These are phyloP conservation scores for Erigeron canadensis DNA, from an alignment of 129 eudicot species.

Conservation along the genomic window DNA sequence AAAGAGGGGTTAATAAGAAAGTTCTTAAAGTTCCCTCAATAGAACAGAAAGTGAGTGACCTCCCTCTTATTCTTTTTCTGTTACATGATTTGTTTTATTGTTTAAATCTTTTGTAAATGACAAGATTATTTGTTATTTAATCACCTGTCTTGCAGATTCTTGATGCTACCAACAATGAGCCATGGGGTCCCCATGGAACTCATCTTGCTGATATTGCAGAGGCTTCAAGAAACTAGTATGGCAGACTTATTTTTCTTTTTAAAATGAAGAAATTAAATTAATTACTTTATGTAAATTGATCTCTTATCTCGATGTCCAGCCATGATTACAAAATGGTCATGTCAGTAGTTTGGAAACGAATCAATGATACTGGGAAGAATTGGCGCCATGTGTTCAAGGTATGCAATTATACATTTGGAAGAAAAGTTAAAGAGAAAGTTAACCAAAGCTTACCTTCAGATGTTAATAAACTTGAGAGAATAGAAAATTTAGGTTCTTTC, in stretches of 20 bases:
- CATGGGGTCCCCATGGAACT: slow-evolving; percentile 99
- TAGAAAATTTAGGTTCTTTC: neutral
- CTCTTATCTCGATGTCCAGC: slow-evolving; percentile 43
- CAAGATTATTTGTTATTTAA: neutral
- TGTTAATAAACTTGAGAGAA: too few relatives aligned
- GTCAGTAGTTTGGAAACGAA: slow-evolving; percentile 89
- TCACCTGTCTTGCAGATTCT: slow-evolving; percentile 57
- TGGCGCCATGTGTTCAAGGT: slow-evolving; percentile 99
- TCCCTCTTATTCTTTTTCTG: neutral
- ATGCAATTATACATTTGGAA: slow-evolving; percentile 7
- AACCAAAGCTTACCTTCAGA: too few relatives aligned
- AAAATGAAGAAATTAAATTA: neutral
- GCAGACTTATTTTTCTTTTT: neutral
- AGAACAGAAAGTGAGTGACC: slow-evolving; percentile 73
- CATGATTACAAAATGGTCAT: slow-evolving; percentile 95
- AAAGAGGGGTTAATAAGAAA: slow-evolving; percentile 93
- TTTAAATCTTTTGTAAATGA: neutral
- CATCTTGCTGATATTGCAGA: slow-evolving; percentile 93
- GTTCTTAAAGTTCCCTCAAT: slow-evolving; percentile 97
- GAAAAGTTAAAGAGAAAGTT: too few relatives aligned
- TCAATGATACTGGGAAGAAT: slow-evolving; percentile 83
- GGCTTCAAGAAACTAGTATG: slow-evolving; percentile 94
- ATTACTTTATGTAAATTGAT: slow-evolving; percentile 13
- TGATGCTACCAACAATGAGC: slow-evolving; percentile 98
- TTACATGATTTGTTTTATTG: neutral